phyloP scores from a whole-genome alignment of 805 yeast species.

The Wickerhamomyces chambardii region DNA sequence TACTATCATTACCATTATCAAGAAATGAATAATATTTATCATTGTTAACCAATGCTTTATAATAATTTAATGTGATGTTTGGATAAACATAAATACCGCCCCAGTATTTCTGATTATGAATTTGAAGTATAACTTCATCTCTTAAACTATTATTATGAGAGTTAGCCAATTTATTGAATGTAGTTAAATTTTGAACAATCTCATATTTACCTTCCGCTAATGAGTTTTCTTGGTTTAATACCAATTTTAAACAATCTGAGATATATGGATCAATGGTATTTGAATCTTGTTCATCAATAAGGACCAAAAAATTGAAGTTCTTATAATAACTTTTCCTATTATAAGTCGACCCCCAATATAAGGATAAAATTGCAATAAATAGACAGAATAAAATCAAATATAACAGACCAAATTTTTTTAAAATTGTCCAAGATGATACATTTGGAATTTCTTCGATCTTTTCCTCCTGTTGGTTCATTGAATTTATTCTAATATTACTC shows the following conservation, averaged over 20 bases:
- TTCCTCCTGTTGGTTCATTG: not conserved
- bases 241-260: conserved; percentile 1
- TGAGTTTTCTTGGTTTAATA: too few species aligned
- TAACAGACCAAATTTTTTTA: conserved; percentile 2
- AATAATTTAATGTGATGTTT: conserved; percentile 29
- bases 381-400: conserved; percentile 1
- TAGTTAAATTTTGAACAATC: conserved; percentile 1
- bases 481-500: too few species aligned
- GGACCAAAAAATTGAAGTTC: conserved; percentile 12
- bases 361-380: conserved; percentile 3
- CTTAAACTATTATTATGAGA: conserved; percentile 3
- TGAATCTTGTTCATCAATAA: conserved; percentile 9
- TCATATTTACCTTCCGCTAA: not conserved
- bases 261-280: conserved; percentile 1
- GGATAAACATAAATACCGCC: conserved; percentile 39
- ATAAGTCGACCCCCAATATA: conserved; percentile 19
- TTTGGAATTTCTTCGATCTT: too few species aligned
- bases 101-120: conserved; percentile 52
- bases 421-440: not conserved
- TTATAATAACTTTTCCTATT: conserved; percentile 7
- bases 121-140: conserved; percentile 28
- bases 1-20: not conserved
- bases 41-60: conserved; percentile 8
- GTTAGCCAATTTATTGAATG: conserved; percentile 2
- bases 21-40: not conserved